These are phyloP conservation scores for Phytophthora boehmeriae DNA, from an alignment of 352 stramenopile species.

Conservation along the genomic window DNA sequence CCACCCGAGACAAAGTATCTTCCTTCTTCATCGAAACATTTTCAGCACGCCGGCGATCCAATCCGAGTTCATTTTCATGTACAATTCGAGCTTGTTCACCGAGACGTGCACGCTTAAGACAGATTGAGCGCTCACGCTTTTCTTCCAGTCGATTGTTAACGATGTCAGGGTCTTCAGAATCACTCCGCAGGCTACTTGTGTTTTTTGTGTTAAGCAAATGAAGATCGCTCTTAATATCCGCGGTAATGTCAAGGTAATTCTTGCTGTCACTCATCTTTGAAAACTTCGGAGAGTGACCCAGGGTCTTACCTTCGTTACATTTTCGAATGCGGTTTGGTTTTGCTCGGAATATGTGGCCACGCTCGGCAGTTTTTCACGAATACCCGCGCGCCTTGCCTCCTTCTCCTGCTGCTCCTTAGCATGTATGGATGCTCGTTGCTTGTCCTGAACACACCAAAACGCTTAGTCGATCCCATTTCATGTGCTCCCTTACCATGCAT, in stretches of 20 bases:
- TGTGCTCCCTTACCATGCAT: no score
- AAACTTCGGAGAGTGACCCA: not conserved
- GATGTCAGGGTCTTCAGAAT: not conserved
- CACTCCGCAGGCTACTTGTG: not conserved
- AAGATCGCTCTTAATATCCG: constrained; percentile 14
- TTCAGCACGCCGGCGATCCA: constrained; percentile 49
- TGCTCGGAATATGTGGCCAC: constrained; percentile 18
- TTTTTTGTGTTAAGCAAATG: constrained; percentile 7
- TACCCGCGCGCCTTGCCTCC: constrained; percentile 19
- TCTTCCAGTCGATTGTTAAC: constrained; percentile 18
- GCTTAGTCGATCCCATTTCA: no score
- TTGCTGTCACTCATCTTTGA: not conserved
- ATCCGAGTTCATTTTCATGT: constrained; percentile 18
- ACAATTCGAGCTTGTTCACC: constrained; percentile 13
- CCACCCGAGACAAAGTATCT: constrained; percentile 31
- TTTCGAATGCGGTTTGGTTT: constrained; percentile 18
- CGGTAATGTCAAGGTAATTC: constrained; percentile 1
- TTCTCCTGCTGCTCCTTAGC: constrained; percentile 28
- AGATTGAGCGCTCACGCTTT: constrained; percentile 26
- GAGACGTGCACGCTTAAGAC: constrained; percentile 30
- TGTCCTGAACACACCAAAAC: constrained; percentile 23
- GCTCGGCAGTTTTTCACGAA: constrained; percentile 31
- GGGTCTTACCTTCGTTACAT: not conserved
- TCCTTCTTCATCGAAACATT: constrained; percentile 57
- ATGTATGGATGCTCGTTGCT: constrained; percentile 26